Conservation (phyloP, 148 eudicot genomes). For the Suaeda aralocaspica region DNA sequence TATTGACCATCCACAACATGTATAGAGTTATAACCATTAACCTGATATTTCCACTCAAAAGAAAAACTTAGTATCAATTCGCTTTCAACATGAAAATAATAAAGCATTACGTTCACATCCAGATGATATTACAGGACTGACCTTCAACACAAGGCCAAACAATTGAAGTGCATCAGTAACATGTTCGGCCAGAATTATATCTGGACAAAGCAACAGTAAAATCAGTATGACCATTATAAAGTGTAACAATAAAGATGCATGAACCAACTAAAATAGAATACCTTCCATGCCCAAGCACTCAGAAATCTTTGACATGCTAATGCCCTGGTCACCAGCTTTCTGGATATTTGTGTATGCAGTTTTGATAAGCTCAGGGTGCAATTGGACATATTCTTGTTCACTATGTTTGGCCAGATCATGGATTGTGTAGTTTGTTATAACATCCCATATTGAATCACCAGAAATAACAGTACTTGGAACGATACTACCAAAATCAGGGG, state of each 20-base stretch:
- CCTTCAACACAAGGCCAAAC: conserved; percentile 81
- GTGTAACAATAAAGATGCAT: not conserved
- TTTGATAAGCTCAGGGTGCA: conserved; percentile 51
- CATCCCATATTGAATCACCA: conserved; percentile 71
- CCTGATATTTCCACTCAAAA: conserved; percentile 51
- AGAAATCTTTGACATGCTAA: conserved; percentile 64
- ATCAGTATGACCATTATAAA: conserved; percentile 13
- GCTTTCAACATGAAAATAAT: not conserved
- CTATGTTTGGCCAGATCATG: conserved; percentile 31
- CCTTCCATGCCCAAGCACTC: conserved; percentile 50
- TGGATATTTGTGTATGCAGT: conserved; percentile 53
- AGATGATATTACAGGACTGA: conserved; percentile 23
- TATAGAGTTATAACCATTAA: conserved; percentile 63
- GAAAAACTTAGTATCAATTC: not conserved
- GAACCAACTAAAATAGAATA: conserved; percentile 21
- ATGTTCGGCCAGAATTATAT: conserved; percentile 41
- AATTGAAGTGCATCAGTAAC: conserved; percentile 65
- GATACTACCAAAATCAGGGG: conserved; percentile 36
- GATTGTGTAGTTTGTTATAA: conserved; percentile 51
- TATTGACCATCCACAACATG: conserved; percentile 70
- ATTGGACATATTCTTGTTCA: conserved; percentile 24
- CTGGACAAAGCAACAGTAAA: conserved; percentile 34
- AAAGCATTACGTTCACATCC: conserved; percentile 1
- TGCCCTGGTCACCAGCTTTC: conserved; percentile 90
- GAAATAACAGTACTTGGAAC: conserved; percentile 27